phyloP scores from a whole-genome alignment of 768 basidiomycete species.

The Hypholoma sublateritium region DNA sequence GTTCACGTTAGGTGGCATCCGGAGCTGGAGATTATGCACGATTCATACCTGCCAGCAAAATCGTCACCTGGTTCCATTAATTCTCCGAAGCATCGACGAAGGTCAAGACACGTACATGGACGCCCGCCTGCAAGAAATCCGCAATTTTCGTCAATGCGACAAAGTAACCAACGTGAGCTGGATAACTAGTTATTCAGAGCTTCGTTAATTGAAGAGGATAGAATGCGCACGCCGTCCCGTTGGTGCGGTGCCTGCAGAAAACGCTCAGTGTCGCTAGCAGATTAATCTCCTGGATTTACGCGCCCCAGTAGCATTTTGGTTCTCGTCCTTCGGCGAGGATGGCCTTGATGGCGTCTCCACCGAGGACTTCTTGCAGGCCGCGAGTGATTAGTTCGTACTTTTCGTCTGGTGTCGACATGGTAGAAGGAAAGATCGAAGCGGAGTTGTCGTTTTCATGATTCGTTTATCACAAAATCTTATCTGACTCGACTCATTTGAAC shows the following conservation, averaged over 20 bases:
- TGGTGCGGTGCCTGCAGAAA: conserved; percentile 75
- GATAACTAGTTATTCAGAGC: not conserved
- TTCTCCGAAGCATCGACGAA: conserved; percentile 14
- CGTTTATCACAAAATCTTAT: conserved; percentile 5
- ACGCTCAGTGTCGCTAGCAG: conserved; percentile 8
- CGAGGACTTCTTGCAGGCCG: conserved; percentile 83
- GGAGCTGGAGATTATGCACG: too few relatives aligned
- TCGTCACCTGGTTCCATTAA: conserved; percentile 52
- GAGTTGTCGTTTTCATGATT: not conserved
- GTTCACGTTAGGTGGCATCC: not conserved
- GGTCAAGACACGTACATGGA: conserved; percentile 51
- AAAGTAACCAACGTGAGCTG: conserved; percentile 97
- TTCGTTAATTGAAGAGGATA: not conserved
- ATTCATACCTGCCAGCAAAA: conserved; percentile 70
- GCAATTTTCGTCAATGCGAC: conserved; percentile 94
- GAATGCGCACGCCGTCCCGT: conserved; percentile 79
- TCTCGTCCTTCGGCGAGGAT: conserved; percentile 75
- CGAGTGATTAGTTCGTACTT: conserved; percentile 85
- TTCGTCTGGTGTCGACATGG: conserved; percentile 41
- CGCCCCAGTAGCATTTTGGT: conserved; percentile 92
- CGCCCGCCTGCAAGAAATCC: conserved; percentile 92
- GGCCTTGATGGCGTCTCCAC: conserved; percentile 78
- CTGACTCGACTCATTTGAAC: not conserved
- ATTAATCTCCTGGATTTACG: conserved; percentile 26
- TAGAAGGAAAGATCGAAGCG: not conserved